Evolutionary conservation across 371 early-diverging fungal genomes (phyloP), one percentile per base, ranked within the genome.

Genomic region (Sporodiniella umbellata): DNA sequence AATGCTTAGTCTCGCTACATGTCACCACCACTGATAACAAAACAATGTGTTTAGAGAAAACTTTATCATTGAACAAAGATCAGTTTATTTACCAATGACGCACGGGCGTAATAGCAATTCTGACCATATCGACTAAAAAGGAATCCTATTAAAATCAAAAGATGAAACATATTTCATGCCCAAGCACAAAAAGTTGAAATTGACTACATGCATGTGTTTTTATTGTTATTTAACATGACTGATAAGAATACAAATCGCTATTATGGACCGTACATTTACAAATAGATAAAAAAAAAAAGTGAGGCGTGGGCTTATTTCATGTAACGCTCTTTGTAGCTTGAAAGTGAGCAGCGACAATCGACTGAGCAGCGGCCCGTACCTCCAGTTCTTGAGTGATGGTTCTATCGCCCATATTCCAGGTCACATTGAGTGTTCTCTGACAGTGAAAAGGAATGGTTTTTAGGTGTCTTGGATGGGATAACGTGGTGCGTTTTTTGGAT

Each of bases 21-120:
- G 6, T 11, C 23, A 19, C 18, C 54, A 31, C 31, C 12, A 31
- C 31, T 8, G 31, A 10, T 31, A 31, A 10, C 31, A 12, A 18
- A 40, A 0, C 21, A 40, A 45, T 8, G 28, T 39, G 33, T 35
- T 8, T 22, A 43, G 47, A 58, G 17, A 24, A 23, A 23, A 15
- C 48, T 15, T 46, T 60, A 18, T 33, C 51, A 4, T 48, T 57
- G 7, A 47, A 56, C 22, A 62, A 60, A n/a, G 53, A 47, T 51
- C 17, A 57, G 53, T 38, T 67, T 65, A 0, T 77, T 68, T 61
- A 54, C 64, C 11, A 71, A 61, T 31, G 44, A 57, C 23, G 35
- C 48, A 22, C 73, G 53, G 64, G n/a, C 69, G 75, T 5, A 66
- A 53, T 39, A 35, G 35, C 3, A 68, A 73, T 45, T 69, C 73